These are phyloP conservation scores for Tilletia indica DNA, from an alignment of 1,284 basidiomycete genomes.

Conservation along the genomic window DNA sequence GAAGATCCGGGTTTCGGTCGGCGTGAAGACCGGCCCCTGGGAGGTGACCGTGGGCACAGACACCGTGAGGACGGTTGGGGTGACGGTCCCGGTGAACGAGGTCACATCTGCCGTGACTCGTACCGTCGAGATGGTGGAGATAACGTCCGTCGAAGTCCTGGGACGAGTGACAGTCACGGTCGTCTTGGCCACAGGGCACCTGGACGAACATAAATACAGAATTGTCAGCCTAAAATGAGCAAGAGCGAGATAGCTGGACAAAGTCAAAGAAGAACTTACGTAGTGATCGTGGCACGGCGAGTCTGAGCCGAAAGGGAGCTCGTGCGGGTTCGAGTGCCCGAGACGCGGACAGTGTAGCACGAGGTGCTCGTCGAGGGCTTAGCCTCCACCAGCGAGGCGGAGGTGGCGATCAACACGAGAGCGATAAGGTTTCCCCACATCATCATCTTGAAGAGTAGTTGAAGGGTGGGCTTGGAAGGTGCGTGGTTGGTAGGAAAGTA, in stretches of 20 bases:
- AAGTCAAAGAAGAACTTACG: neutral
- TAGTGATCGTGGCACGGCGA: neutral
- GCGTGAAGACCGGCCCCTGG: neutral
- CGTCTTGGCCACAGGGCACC: neutral
- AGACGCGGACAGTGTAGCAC: slow-evolving; percentile 10
- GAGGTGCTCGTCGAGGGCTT: slow-evolving; percentile 5
- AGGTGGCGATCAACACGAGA: too few species aligned
- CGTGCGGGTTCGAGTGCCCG: neutral
- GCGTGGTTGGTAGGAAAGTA: too few species aligned
- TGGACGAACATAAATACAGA: neutral
- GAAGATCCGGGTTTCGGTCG: neutral
- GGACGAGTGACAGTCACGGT: neutral
- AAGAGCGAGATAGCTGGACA: too few species aligned
- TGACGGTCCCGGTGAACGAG: neutral
- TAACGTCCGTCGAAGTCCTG: neutral
- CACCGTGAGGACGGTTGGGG: neutral
- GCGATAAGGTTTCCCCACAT: too few species aligned
- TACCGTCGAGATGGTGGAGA: neutral
- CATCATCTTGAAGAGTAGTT: too few species aligned
- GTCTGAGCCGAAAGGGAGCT: neutral
- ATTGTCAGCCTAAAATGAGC: too few species aligned
- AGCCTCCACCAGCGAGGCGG: too few species aligned
- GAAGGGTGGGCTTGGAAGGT: too few species aligned
- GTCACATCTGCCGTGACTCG: neutral
- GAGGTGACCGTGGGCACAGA: neutral